A percentile compares a stretch with the other conserved stretches of the same genome.
Conservation (phyloP, 352 stramenopile genomes). For the Elongisporangium prolatum region DNA sequence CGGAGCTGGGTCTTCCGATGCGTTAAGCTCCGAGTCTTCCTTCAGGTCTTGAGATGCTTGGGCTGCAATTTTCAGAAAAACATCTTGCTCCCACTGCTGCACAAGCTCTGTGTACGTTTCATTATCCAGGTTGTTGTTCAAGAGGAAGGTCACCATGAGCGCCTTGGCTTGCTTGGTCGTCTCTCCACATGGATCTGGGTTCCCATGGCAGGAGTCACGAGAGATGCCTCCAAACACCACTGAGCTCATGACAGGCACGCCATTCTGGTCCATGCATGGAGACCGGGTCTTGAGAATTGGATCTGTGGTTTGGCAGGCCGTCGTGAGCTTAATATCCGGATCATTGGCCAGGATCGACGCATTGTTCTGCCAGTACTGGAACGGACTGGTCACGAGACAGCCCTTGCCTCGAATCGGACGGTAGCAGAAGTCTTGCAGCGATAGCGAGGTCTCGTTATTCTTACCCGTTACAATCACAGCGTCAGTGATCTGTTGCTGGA, state of each 20-base stretch:
- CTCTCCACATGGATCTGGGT: conserved; percentile 83
- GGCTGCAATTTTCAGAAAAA: conserved; percentile 50
- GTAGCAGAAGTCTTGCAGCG: conserved; percentile 76
- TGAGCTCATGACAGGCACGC: conserved; percentile 84
- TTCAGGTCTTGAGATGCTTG: conserved; percentile 4
- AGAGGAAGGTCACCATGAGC: conserved; percentile 86
- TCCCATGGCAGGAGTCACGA: conserved; percentile 59
- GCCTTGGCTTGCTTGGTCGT: conserved; percentile 64
- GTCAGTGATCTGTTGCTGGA: conserved; percentile 58
- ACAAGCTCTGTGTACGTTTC: conserved; percentile 67
- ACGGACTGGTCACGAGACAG: conserved; percentile 77
- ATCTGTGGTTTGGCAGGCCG: conserved; percentile 80
- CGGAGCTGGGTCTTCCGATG: conserved; percentile 15
- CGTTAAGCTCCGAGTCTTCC: conserved; percentile 15
- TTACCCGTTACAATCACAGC: conserved; percentile 18
- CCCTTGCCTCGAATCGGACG: conserved; percentile 70
- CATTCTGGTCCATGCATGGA: conserved; percentile 88
- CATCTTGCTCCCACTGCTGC: conserved; percentile 76
- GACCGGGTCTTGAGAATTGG: conserved; percentile 36
- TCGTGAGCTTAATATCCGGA: conserved; percentile 83
- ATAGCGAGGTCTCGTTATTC: conserved; percentile 25
- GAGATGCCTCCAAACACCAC: conserved; percentile 84
- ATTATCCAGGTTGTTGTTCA: conserved; percentile 73
- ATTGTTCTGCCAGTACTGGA: conserved; percentile 78
- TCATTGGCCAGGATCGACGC: conserved; percentile 50